A percentile compares a stretch with the other conserved stretches of the same genome.
Evolutionary conservation across 768 basidiomycete genomes (phyloP).

Genomic region (Hygrophoropsis aurantiaca): DNA sequence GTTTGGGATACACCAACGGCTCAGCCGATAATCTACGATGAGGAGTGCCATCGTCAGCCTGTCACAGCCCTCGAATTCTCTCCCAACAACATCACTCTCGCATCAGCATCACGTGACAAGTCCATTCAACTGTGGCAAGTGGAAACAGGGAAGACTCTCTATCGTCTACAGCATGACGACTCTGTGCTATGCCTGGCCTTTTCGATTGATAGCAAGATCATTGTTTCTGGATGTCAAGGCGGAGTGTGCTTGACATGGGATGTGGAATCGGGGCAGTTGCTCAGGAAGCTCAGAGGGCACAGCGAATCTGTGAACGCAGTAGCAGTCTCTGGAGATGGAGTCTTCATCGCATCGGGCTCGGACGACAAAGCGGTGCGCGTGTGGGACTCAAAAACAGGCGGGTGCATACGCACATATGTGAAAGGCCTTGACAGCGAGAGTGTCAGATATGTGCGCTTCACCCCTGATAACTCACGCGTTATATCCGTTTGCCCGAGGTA

Average conservation of each 20-base stretch:
- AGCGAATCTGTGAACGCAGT: slow-evolving; percentile 19
- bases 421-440: slow-evolving; percentile 12
- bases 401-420: slow-evolving; percentile 10
- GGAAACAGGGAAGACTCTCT: slow-evolving; percentile 10
- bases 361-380: slow-evolving; percentile 22
- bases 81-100: slow-evolving; percentile 7
- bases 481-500: slow-evolving; percentile 5
- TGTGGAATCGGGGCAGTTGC: slow-evolving; percentile 9
- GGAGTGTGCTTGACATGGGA: slow-evolving; percentile 26
- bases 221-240: too few relatives aligned
- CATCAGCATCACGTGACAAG: slow-evolving; percentile 16
- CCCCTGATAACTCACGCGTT: too few relatives aligned
- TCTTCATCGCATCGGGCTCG: slow-evolving; percentile 19
- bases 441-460: slow-evolving; percentile 12
- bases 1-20: slow-evolving; percentile 23
- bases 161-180: slow-evolving; percentile 16
- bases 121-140: slow-evolving; percentile 22
- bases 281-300: slow-evolving; percentile 17
- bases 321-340: slow-evolving; percentile 19
- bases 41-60: slow-evolving; percentile 8
- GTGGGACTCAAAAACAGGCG: slow-evolving; percentile 20
- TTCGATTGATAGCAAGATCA: slow-evolving; percentile 18
- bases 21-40: slow-evolving; percentile 15
- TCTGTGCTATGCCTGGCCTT: slow-evolving; percentile 18
- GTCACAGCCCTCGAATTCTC: too few relatives aligned